These are phyloP conservation scores for Penicillium frequentans DNA, from an alignment of 2,329 filamentous ascomycete species.

Conservation along the genomic window DNA sequence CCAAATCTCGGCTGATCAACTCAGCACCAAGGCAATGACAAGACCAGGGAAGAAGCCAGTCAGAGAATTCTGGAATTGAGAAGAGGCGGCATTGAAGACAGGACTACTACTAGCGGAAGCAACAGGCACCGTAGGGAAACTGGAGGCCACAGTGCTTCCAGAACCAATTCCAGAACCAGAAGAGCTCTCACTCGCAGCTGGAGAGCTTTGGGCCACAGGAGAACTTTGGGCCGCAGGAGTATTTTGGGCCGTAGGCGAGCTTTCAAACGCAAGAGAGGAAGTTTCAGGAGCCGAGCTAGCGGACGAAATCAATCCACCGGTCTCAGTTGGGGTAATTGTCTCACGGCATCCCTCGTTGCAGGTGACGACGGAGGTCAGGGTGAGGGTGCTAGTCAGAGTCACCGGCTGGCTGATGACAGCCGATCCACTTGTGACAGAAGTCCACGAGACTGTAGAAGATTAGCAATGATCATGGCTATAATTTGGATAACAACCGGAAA, in stretches of 20 bases:
- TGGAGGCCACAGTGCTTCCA: too few relatives aligned
- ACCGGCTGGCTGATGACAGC: slow-evolving; percentile 22
- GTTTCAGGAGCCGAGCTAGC: background rate
- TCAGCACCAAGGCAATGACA: slow-evolving; percentile 14
- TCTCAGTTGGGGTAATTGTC: slow-evolving; percentile 2
- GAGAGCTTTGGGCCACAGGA: background rate
- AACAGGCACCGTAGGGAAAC: background rate
- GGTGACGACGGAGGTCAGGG: slow-evolving; percentile 22
- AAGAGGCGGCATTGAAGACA: slow-evolving; percentile 18
- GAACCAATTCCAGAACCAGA: background rate
- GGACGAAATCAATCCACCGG: background rate
- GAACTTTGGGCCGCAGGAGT: background rate
- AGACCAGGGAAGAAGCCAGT: slow-evolving; percentile 17
- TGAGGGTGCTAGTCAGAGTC: slow-evolving; percentile 25
- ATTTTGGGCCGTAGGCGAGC: background rate
- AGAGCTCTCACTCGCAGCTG: background rate
- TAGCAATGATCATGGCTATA: slow-evolving; percentile 2
- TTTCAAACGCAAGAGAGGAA: background rate
- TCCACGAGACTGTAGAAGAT: slow-evolving; percentile 19
- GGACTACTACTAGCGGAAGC: slow-evolving; percentile 2
- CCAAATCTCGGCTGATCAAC: slow-evolving; percentile 8
- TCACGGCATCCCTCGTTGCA: slow-evolving; percentile 17
- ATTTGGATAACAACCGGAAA: background rate
- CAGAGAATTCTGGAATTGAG: slow-evolving; percentile 18
- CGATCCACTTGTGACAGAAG: slow-evolving; percentile 20